Evolutionary conservation across 176 grass and related monocot genomes (phyloP), one percentile per base, ranked within the genome.

Genomic region (Bonia amplexicaulis): DNA sequence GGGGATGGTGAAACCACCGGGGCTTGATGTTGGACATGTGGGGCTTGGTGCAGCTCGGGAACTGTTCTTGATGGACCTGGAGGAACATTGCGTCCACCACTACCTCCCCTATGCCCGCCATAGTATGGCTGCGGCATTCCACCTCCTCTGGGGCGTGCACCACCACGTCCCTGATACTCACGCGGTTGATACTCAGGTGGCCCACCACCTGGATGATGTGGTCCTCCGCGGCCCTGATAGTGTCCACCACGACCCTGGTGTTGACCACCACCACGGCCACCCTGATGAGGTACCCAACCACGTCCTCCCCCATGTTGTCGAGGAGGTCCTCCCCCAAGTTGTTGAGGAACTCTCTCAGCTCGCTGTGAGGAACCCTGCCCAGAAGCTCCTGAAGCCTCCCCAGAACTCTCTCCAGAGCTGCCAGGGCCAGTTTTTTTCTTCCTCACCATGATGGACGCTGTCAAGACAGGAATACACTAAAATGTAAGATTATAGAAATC

Each of bases 1-100:
- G 82, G 85, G 4, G 87, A 88, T 86, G 88, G 67, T 89, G 91
- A 76, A 78, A 83, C 80, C 85, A 82, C 12, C 82, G 78, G 82
- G 76, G 82, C 85, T 75, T 88, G 91, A 65, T 88, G 78, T 84
- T 87, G 88, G 88, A 90, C 88, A 81, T 88, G 79, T 8, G 82
- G 87, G 90, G 94, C 94, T 97, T 97, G 94, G 94, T 97, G 94
- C 94, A 97, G 94, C 90, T 97, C 94, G 94, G 94, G 94, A 94
- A 90, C 86, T 90, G 88, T 90, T 92, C 89, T 94, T 31, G 88
- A 73, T 78, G 90, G 90, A 74, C 89, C 87, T 77, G 85, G 73
- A 78, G 73, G 90, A 72, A 89, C 90, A 42, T 80, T 88, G 66
- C 83, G 92, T 85, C 90, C 92, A 78, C 81, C 88, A 76, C 74